Base-by-base conservation (phyloP, 2,329 filamentous ascomycete species). In the Pestalotiopsis sp. region DNA sequence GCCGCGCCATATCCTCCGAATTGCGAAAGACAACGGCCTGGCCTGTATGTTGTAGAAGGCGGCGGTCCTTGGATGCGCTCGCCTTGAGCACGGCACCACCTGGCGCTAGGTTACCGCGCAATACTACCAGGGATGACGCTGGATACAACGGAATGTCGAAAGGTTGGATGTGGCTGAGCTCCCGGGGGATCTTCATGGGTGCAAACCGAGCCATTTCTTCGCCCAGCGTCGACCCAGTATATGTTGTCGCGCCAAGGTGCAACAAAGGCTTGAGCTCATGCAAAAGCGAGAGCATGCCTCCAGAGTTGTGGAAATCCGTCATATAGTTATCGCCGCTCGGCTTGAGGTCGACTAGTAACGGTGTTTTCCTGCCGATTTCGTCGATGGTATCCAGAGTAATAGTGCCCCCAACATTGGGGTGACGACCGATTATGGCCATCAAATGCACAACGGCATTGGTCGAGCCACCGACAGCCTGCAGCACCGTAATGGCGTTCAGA, bases 71-170 rank as follows among this genome's bases (percentile, higher is more conserved):
- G 6, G 82, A 84, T 0, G 95, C 95, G 0, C 94, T 97, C 72
- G 97, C 97, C 77, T 98, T 98, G 68, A 94, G 92, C 0, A 97
- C 92, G 0, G 94, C 93, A 7, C 95, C 94, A 0, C 89, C 88
- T 0, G 94, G 94, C 0, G 94, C 93, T 0, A 97, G 86, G 74
- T 97, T 98, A 0, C 95, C 95, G 17, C 87, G 86, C 0, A 98
- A 84, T 57, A 97, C 94, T 75, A 94, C 92, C 3, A 97, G 86
- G 70, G 95, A 93, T 0, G 94, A 94, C 0, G 90, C 89, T 0
- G 87, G 78, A 76, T 97, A 95, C 73, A 97, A 90, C 0, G 86
- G 86, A 0, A 80, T 68, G 20, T 85, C 80, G 9, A 97, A 83
- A 0, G 91, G 88, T 13, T 92, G 90, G 76, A 98, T 93, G 64